These are phyloP conservation scores for Pterulicium gracile DNA, from an alignment of 1,284 basidiomycete genomes.

Conservation along the genomic window DNA sequence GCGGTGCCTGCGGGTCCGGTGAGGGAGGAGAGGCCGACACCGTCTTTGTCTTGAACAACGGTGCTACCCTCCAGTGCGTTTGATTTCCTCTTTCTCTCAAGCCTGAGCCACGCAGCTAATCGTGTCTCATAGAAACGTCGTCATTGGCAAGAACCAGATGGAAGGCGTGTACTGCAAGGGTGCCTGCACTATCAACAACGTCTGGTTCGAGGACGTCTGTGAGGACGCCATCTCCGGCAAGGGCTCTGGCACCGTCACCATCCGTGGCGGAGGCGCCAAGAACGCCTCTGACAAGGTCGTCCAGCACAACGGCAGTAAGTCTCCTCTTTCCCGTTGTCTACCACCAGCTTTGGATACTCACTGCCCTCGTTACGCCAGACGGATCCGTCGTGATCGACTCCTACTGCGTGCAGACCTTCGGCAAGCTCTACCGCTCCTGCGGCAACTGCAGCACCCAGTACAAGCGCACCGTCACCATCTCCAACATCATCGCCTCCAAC, in stretches of 20 bases:
- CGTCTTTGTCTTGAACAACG: constrained; percentile 11
- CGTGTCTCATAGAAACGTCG: constrained; percentile 8
- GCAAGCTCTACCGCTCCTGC: constrained; percentile 12
- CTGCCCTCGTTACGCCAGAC: too few species aligned
- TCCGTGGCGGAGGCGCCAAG: constrained; percentile 9
- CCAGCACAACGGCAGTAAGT: constrained; percentile 12
- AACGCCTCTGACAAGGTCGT: constrained; percentile 12
- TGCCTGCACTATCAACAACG: constrained; percentile 11
- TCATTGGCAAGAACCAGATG: constrained; percentile 12
- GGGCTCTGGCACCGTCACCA: constrained; percentile 9
- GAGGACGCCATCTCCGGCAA: constrained; percentile 13
- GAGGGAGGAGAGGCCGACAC: constrained; percentile 13
- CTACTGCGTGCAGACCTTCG: constrained; percentile 11
- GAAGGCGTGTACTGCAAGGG: constrained; percentile 13
- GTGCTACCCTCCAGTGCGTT: constrained; percentile 7
- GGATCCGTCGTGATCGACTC: constrained; percentile 12
- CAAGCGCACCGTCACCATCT: constrained; percentile 8
- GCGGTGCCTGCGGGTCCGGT: constrained; percentile 8
- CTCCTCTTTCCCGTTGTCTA: too few species aligned
- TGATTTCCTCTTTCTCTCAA: not conserved
- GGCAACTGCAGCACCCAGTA: constrained; percentile 8
- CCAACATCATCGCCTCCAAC: constrained; percentile 8
- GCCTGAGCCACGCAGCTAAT: not conserved
- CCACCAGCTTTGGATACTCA: too few species aligned
- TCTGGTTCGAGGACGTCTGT: constrained; percentile 13